Base-by-base conservation (phyloP, 306 rosid genomes). In the Prunus mira region DNA sequence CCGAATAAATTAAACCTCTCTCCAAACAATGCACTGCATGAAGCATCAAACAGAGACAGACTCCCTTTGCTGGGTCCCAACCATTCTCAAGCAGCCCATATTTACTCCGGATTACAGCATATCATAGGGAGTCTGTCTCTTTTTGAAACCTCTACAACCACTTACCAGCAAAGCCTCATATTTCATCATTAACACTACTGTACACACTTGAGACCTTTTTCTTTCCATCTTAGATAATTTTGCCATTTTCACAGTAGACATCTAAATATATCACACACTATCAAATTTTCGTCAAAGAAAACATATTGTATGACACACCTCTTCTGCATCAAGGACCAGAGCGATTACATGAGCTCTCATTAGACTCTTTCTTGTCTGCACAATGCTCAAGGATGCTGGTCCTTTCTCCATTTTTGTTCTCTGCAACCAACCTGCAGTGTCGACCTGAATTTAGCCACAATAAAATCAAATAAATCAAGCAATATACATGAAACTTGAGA, bases 371-470 rank as follows among this genome's bases (percentile, higher is more conserved):
- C 92, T 89, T 55, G 98, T 89, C 80, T 95, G 98, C 91, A 95
- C 84, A 71, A 95, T 87, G 84, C 98, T 92, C 92, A 95, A 90
- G 79, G 96, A 92, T 82, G 93, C 80, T 75, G 97, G 93, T 69
- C 98, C 96, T 85, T 90, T 92, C 80, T 90, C 96, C 76, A 82
- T 87, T 79, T 95, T 95, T 58, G 89, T 87, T 88, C 97, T 87
- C 77, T 86, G 96, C 89, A 95, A 77, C 98, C 97, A 95, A 71
- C 98, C 98, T 67, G 98, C 96, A 11, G 98, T 95, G 84, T 95
- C 98, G 65, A 95, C 98, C 96, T 89, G 85, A 77, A 77, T 55
- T 82, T 24, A 45, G 25, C 4, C 67, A 17, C 67, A 63, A 63
- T 63, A 28, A 10, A 61, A 61, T 61, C n/a, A 25, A 61, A 25